Evolutionary conservation across 352 stramenopile species (phyloP), one percentile per base, ranked within the genome.

Genomic region (Plasmopara muralis): DNA sequence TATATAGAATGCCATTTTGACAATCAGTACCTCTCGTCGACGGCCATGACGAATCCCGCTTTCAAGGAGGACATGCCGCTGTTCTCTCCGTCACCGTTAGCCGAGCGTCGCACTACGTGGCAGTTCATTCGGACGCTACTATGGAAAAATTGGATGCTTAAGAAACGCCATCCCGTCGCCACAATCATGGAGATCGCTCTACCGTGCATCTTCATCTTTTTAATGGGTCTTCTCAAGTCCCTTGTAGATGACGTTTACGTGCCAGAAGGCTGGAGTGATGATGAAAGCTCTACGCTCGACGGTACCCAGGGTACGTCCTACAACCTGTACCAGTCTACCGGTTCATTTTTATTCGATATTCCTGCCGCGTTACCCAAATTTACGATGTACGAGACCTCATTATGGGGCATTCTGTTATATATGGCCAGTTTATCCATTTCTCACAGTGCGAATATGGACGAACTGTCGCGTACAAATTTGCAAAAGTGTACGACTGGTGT

Each of bases 71-170:
- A 20, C 15, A 15, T 18, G 2, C 12, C 37, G 4, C 7, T 15
- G 2, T 16, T 43, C 0, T 40, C 45, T 9, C 7, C 40, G 6
- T 55, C 53, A 9, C 50, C 50, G 9, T 39, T 72, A 9, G 56
- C 57, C 2, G 50, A 64, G 40, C 60, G 61, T 16, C 61, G 61
- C 43, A 63, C 61, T 9, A 55, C 53, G 46, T 73, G 65, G 65
- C 31, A 53, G 6, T 73, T 54, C 42, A 61, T 73, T 37, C 50
- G 50, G 31, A 57, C 42, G 14, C 33, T 57, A 33, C 34, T 57
- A 30, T 79, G 75, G 69, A 89, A 89, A 57, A 87, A 89, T 49
- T 79, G 64, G 60, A 60, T 70, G 38, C 67, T 87, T 12, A 89
- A 89, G 65, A 57, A 62, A 9, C 74, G 75, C 35, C 75, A 87